A percentile compares a stretch with the other conserved stretches of the same genome.
Conservation (phyloP, 1,284 basidiomycete genomes). For the Ceratobasidium sp. region DNA sequence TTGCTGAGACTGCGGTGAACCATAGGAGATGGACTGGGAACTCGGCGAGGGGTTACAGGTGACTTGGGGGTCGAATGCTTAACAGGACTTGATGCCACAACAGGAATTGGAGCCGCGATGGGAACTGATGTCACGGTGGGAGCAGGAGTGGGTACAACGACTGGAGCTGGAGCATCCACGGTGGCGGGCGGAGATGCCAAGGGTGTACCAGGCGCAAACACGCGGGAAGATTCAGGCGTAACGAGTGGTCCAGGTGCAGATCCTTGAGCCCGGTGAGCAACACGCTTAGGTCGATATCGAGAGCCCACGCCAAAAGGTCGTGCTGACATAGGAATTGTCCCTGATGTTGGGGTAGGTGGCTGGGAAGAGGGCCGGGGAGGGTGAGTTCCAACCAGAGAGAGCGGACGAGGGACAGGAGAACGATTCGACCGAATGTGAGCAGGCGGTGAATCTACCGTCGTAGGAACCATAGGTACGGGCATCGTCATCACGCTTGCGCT, state of each 20-base stretch:
- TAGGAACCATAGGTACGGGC: too few relatives aligned
- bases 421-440: too few relatives aligned
- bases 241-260: not conserved
- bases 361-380: too few relatives aligned
- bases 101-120: not conserved
- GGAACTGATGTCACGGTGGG: not conserved
- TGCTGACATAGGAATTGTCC: not conserved
- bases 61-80: not conserved
- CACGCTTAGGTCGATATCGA: not conserved
- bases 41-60: not conserved
- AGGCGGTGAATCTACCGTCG: too few relatives aligned
- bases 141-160: not conserved
- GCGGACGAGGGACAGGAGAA: too few relatives aligned
- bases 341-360: not conserved
- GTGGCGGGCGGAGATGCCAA: too few relatives aligned
- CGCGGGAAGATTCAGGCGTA: too few relatives aligned
- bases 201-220: too few relatives aligned
- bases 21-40: not conserved
- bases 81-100: not conserved
- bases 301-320: not conserved
- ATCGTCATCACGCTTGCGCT: too few relatives aligned
- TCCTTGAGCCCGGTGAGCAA: not conserved
- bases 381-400: too few relatives aligned
- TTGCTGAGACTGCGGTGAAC: not conserved
- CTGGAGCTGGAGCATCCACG: not conserved